Conservation (phyloP, 495 filamentous ascomycete genomes). For the Hyaloscypha finlandica region DNA sequence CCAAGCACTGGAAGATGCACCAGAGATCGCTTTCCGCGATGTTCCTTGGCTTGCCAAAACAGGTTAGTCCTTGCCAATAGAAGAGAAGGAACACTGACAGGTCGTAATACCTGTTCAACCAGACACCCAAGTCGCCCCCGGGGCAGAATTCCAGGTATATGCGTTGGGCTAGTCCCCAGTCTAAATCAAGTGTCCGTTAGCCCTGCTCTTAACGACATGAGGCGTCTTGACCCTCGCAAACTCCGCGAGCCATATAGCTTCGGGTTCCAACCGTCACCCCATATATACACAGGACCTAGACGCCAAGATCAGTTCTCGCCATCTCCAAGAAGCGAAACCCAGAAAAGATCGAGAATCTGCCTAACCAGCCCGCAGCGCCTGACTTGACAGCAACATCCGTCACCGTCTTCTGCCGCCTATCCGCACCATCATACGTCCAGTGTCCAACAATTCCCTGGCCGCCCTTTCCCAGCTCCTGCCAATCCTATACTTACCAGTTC, state of each 20-base stretch:
- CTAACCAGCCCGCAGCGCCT: not conserved
- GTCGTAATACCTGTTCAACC: not conserved
- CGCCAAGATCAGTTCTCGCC: not conserved
- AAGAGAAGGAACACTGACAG: not conserved
- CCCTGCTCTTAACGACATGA: constrained; percentile 15
- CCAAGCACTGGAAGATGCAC: constrained; percentile 24
- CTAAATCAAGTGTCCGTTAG: not conserved
- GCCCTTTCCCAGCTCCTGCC: constrained; percentile 17
- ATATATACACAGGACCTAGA: not conserved
- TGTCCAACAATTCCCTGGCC: constrained; percentile 17
- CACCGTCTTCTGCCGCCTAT: not conserved
- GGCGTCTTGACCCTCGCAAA: not conserved
- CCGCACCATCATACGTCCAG: constrained; percentile 16
- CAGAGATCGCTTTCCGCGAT: constrained; percentile 10
- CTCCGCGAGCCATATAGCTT: not conserved
- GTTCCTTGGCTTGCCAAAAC: not conserved
- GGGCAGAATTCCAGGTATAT: constrained; percentile 21
- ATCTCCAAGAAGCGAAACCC: no score
- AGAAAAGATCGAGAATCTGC: no score
- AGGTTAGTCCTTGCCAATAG: not conserved
- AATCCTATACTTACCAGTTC: constrained; percentile 4
- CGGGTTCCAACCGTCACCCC: not conserved
- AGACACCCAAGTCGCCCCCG: not conserved
- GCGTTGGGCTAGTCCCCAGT: constrained; percentile 8
- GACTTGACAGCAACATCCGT: constrained; percentile 21